Base-by-base conservation (phyloP, 345 rosid genomes). In the Bruguiera gymnorhiza region DNA sequence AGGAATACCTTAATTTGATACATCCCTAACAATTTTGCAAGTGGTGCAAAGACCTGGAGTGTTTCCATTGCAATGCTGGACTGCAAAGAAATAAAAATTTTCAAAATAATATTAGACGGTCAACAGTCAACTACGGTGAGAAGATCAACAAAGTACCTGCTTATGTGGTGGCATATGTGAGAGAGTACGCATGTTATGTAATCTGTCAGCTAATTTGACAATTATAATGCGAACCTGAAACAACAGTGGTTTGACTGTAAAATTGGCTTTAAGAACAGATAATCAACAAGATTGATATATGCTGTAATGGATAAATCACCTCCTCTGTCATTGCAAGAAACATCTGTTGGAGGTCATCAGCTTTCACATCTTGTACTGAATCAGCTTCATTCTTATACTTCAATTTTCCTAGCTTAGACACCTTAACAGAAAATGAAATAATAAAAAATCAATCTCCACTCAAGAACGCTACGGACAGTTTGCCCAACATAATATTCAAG, bases 301-400 rank as follows among this genome's bases (percentile, higher is more conserved):
- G 65, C 26, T 43, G 27, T 55, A 52, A 60, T 29, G 21, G 56
- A 56, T 62, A 26, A 23, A 54, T 70, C 68, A 92, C 99, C 96
- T 95, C 99, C 68, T 90, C 97, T 39, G 99, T 95, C 99, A 91
- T 95, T 2, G 99, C 90, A 62, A 95, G 78, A 83, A 95, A 89
- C 99, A 95, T 95, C 86, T 95, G 99, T 64, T 93, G 85, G 72
- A 95, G 88, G 78, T 95, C 99, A 87, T 95, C 96, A 78, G 99
- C 99, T 84, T 95, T 91, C 26, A 91, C 99, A 78, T 95, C 99
- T 85, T 95, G 96, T 63, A 83, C 93, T 8, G 92, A 81, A 75
- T 84, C 79, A 67, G 65, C 83, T 75, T 95, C 87, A 37, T 84
- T 84, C 82, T 89, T 84, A 87, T 86, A 89, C 77, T 95, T 95